A percentile compares a stretch with the other conserved stretches of the same genome.
phyloP scores from a whole-genome alignment of 805 yeast species.

The Metschnikowia reukaufii region DNA sequence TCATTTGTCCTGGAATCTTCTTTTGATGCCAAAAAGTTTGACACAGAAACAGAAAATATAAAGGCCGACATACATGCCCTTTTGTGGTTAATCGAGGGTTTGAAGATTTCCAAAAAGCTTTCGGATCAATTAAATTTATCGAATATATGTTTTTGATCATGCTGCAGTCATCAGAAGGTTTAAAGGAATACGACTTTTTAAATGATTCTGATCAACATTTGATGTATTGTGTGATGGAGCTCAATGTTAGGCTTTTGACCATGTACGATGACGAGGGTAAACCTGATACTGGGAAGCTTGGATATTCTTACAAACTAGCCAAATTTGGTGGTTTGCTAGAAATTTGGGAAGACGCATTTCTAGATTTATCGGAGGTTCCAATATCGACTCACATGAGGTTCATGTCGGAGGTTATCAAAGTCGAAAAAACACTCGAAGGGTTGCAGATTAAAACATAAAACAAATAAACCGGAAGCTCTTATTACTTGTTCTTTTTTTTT shows the following conservation, averaged over 20 bases:
- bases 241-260: constrained; percentile 1
- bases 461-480: too few species aligned
- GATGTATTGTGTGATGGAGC: not conserved
- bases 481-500: too few species aligned
- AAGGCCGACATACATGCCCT: not conserved
- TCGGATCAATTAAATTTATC: not conserved
- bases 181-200: not conserved
- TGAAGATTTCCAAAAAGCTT: not conserved
- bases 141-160: not conserved
- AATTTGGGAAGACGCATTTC: not conserved
- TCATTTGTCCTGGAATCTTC: not conserved
- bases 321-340: not conserved
- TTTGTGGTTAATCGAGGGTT: not conserved
- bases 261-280: not conserved
- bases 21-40: not conserved
- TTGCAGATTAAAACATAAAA: too few species aligned
- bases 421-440: not conserved
- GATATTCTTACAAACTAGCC: not conserved
- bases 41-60: not conserved
- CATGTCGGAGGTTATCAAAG: not conserved
- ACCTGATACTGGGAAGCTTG: not conserved
- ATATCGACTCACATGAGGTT: not conserved
- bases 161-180: not conserved
- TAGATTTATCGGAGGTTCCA: not conserved
- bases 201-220: not conserved